phyloP scores from a whole-genome alignment of 768 basidiomycete species.

The Leucocoprinus sp. region DNA sequence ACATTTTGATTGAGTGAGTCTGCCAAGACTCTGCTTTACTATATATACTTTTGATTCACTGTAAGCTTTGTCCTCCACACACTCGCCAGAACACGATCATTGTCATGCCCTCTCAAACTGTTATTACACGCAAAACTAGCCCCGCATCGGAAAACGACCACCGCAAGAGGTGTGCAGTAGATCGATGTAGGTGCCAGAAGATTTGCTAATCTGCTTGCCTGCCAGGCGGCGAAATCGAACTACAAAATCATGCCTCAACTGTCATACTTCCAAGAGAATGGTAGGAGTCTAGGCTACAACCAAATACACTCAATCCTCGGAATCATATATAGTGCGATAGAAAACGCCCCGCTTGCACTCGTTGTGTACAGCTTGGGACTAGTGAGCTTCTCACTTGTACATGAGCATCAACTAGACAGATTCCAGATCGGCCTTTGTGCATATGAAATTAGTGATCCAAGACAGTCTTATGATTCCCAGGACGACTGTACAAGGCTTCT shows the following conservation, averaged over 20 bases:
- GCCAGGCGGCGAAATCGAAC: conserved; percentile 57
- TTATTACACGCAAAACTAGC: conserved; percentile 24
- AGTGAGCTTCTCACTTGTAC: conserved; percentile 20
- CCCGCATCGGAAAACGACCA: conserved; percentile 41
- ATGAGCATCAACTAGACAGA: neutral
- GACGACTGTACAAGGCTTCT: conserved; percentile 63
- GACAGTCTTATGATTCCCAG: conserved; percentile 41
- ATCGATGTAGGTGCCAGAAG: neutral
- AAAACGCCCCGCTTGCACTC: conserved; percentile 41
- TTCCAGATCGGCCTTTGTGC: conserved; percentile 74
- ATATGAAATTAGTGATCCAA: conserved; percentile 77
- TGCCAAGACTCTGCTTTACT: conserved; percentile 17
- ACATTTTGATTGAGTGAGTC: conserved; percentile 16
- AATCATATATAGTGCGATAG: conserved; percentile 38
- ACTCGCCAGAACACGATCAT: conserved; percentile 3
- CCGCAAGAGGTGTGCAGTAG: conserved; percentile 32
- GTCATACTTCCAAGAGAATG: conserved; percentile 69
- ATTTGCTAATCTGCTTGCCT: conserved; percentile 6
- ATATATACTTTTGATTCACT: conserved; percentile 19
- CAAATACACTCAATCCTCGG: conserved; percentile 13
- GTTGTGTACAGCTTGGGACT: conserved; percentile 44
- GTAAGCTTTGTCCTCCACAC: conserved; percentile 3
- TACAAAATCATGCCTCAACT: conserved; percentile 67
- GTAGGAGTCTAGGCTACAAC: conserved; percentile 24
- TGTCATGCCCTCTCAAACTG: conserved; percentile 24